Evolutionary conservation across 257 asterid species (phyloP), one percentile per base, ranked within the genome.

Genomic region (Solanum sejunctum): DNA sequence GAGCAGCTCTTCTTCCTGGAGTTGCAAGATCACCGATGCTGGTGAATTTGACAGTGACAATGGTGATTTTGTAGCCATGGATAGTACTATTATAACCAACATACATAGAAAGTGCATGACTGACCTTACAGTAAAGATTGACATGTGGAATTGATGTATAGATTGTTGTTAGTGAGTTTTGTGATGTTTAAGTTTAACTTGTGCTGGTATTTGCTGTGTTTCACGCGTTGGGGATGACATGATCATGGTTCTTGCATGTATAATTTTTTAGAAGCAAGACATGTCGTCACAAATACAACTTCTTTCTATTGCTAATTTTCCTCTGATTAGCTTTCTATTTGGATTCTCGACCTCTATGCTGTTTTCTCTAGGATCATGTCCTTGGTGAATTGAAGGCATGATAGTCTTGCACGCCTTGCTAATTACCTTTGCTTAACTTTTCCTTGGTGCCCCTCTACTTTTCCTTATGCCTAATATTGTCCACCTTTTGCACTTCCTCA

Each of bases 221-320:
- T 85, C 92, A 89, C 88, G 90, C 85, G 12, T 32, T 70, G 57
- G 61, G 89, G 60, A 86, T 89, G 91, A 82, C 81, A 60, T 83
- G 66, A 80, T 57, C 92, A 91, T 54, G 89, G 71, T 73, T 83
- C 83, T 86, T 84, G 90, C 90, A 83, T 90, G 93, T 20, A 4
- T 36, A 55, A 84, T 23, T 23, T 57, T 54, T 18, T 70, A 1
- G 43, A n/a, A 43, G 84, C 85, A 84, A 80, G 52, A 83, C 81
- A 84, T 88, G 83, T 56, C 85, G 84, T 58, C 58, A 26, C 87
- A 60, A 8, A 84, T 55, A 57, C 45, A 49, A 66, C 71, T 71
- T 80, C 89, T 86, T 23, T 61, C 32, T 26, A 39, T 1, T 43
- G 41, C 84, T n/a, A 18, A 15, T 3, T 26, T 64, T 64, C 11